These are phyloP conservation scores for Punctularia strigosozonata DNA, from an alignment of 768 basidiomycete species.

Conservation along the genomic window DNA sequence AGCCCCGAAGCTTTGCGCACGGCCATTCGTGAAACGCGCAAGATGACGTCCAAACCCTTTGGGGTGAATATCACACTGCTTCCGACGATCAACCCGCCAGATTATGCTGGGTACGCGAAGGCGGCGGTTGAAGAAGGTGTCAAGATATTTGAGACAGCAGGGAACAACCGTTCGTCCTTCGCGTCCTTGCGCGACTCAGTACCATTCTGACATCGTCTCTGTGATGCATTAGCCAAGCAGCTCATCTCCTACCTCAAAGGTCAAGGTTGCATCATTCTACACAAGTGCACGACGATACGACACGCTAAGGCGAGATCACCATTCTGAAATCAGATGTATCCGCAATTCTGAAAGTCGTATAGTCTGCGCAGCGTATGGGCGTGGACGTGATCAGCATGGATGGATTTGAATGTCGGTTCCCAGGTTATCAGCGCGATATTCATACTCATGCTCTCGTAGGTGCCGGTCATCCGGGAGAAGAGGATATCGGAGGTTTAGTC, in stretches of 20 bases:
- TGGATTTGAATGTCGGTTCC: constrained; percentile 70
- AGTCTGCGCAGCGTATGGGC: constrained; percentile 61
- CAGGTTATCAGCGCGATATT: constrained; percentile 2
- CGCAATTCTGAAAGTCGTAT: too few relatives aligned
- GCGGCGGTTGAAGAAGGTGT: constrained; percentile 82
- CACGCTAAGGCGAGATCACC: constrained; percentile 60
- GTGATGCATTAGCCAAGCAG: constrained; percentile 42
- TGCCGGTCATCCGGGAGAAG: constrained; percentile 91
- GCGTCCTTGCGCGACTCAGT: too few relatives aligned
- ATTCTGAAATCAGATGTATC: neutral
- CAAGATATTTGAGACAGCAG: constrained; percentile 87
- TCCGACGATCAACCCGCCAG: constrained; percentile 83
- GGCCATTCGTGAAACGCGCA: constrained; percentile 70
- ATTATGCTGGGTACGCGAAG: constrained; percentile 75
- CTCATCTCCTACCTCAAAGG: constrained; percentile 75
- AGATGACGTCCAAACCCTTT: constrained; percentile 62
- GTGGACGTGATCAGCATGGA: constrained; percentile 88
- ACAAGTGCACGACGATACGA: constrained; percentile 82
- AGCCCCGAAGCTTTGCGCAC: constrained; percentile 67
- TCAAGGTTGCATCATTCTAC: constrained; percentile 69
- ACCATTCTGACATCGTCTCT: too few relatives aligned
- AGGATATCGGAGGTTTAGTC: constrained; percentile 82
- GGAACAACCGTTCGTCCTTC: constrained; percentile 62
- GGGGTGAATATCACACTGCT: constrained; percentile 83
- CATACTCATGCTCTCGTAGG: constrained; percentile 36